These are phyloP conservation scores for Striga hermonthica DNA, from an alignment of 305 asterid species.

Conservation along the genomic window DNA sequence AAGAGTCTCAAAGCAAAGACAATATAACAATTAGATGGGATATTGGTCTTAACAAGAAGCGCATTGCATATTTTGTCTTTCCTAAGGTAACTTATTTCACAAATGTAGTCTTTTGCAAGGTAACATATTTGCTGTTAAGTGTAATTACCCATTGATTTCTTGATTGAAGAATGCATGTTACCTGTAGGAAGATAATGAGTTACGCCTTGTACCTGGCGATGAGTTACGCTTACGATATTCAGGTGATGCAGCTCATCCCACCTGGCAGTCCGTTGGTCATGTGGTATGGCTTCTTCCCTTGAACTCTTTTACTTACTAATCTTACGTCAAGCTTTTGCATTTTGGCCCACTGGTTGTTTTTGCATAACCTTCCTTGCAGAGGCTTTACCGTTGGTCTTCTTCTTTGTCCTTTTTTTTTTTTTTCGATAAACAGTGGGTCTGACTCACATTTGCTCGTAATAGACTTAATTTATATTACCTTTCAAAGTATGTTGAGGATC, in stretches of 20 bases:
- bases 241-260: slow-evolving; percentile 94
- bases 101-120: slow-evolving; percentile 91
- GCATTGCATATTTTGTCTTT: slow-evolving; percentile 89
- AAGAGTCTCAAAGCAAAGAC: slow-evolving; percentile 99
- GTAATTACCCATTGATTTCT: background rate
- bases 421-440: slow-evolving; percentile 19
- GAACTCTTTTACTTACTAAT: slow-evolving; percentile 11
- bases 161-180: slow-evolving; percentile 30
- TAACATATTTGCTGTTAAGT: slow-evolving; percentile 31
- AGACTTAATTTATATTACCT: background rate
- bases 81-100: slow-evolving; percentile 64
- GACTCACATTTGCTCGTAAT: slow-evolving; percentile 16
- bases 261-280: slow-evolving; percentile 99
- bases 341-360: slow-evolving; percentile 15
- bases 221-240: slow-evolving; percentile 95
- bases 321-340: slow-evolving; percentile 10
- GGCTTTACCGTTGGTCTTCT: slow-evolving; percentile 9
- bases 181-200: slow-evolving; percentile 94
- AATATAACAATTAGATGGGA: slow-evolving; percentile 95
- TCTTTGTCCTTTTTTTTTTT: slow-evolving; percentile 20
- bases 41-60: slow-evolving; percentile 97
- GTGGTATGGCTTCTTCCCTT: slow-evolving; percentile 65
- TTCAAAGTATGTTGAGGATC: slow-evolving; percentile 18
- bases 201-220: slow-evolving; percentile 99
- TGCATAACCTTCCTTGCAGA: slow-evolving; percentile 21